A percentile compares a stretch with the other conserved stretches of the same genome.
phyloP scores from a whole-genome alignment of 768 basidiomycete genomes.

The Amanita rubescens region DNA sequence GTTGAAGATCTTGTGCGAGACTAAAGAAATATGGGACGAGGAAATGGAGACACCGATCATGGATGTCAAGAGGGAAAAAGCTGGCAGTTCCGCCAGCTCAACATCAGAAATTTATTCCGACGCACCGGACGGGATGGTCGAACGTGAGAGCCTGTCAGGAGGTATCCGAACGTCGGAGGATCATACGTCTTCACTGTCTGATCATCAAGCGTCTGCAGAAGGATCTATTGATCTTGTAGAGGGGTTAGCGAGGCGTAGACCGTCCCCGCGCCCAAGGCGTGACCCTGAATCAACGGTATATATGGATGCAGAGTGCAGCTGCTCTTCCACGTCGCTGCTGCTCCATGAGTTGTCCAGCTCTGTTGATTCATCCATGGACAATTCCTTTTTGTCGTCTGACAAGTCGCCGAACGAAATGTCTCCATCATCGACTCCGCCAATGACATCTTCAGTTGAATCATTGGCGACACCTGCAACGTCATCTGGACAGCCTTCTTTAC shows the following conservation, averaged over 20 bases:
- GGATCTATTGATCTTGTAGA: slow-evolving; percentile 15
- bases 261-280: slow-evolving; percentile 12
- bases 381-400: slow-evolving; percentile 24
- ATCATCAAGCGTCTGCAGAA: slow-evolving; percentile 31
- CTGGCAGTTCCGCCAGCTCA: slow-evolving; percentile 13
- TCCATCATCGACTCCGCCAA: slow-evolving; percentile 34
- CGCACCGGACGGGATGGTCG: slow-evolving; percentile 21
- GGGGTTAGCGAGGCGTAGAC: slow-evolving; percentile 12
- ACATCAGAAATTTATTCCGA: slow-evolving; percentile 19
- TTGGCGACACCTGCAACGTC: slow-evolving; percentile 46
- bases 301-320: slow-evolving; percentile 26
- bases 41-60: slow-evolving; percentile 20
- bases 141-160: slow-evolving; percentile 15
- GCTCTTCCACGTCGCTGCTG: slow-evolving; percentile 21
- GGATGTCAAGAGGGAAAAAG: slow-evolving; percentile 23
- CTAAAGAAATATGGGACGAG: slow-evolving; percentile 56
- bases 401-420: slow-evolving; percentile 17
- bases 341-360: not conserved
- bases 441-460: slow-evolving; percentile 57
- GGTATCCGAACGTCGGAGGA: slow-evolving; percentile 22
- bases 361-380: slow-evolving; percentile 11
- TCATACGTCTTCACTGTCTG: slow-evolving; percentile 20
- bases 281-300: slow-evolving; percentile 30
- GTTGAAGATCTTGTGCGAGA: slow-evolving; percentile 67
- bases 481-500: slow-evolving; percentile 39